Evolutionary conservation across 2,329 filamentous ascomycete species (phyloP).

Genomic region (Colletotrichum endophyticum): DNA sequence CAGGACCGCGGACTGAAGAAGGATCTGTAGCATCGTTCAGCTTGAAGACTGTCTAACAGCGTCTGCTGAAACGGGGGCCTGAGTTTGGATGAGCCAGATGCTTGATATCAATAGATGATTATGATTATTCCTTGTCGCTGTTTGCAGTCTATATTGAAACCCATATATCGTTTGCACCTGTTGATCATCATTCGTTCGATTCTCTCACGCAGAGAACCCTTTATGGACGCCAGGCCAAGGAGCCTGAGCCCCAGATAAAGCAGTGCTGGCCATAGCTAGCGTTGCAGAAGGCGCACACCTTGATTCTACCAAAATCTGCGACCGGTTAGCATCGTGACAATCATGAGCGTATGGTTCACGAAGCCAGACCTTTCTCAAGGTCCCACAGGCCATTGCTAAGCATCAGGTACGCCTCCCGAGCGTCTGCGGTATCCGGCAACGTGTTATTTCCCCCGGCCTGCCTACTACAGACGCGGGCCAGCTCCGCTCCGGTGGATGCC

Average conservation of each 20-base stretch:
- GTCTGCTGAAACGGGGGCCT: background rate
- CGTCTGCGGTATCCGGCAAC: background rate
- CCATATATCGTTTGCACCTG: background rate
- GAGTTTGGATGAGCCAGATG: background rate
- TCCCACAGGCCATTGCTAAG: background rate
- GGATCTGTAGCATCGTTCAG: conserved; percentile 47
- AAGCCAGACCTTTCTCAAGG: background rate
- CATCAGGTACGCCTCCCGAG: background rate
- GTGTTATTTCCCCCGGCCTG: background rate
- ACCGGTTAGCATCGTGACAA: background rate
- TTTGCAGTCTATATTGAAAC: background rate
- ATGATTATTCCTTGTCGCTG: background rate
- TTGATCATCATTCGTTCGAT: background rate
- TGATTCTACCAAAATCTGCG: background rate
- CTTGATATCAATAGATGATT: background rate
- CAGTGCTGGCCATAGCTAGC: background rate
- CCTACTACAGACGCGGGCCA: background rate
- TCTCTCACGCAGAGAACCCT: background rate
- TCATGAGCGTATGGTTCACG: background rate
- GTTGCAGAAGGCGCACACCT: conserved; percentile 7
- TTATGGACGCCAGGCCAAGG: background rate
- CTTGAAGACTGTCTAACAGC: background rate
- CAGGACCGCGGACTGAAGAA: conserved; percentile 77
- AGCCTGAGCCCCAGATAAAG: background rate
- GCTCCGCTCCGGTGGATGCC: background rate